phyloP scores from a whole-genome alignment of 345 rosid species.

The Anacardium occidentale region DNA sequence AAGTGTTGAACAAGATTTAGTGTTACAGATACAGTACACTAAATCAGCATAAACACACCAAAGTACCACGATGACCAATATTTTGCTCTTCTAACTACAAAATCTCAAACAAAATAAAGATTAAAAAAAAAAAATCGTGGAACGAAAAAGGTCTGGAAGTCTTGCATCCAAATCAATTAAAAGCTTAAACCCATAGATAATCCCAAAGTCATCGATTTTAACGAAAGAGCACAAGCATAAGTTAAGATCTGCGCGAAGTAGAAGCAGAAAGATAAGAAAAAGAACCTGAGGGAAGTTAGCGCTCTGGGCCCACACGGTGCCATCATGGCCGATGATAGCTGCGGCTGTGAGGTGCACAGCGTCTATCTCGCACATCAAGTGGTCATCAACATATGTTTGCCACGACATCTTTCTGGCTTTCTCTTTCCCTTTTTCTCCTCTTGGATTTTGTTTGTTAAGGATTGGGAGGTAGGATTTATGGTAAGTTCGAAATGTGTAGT shows the following conservation, averaged over 20 bases:
- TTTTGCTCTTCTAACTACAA: no score
- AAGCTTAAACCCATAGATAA: background rate
- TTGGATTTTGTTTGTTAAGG: background rate
- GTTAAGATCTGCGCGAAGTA: background rate
- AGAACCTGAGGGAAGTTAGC: slow-evolving; percentile 37
- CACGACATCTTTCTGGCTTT: slow-evolving; percentile 39
- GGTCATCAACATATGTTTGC: slow-evolving; percentile 49
- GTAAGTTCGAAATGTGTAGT: background rate
- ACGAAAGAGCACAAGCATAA: background rate
- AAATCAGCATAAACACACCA: background rate
- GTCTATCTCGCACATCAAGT: slow-evolving; percentile 49
- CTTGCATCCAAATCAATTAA: background rate
- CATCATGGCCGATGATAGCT: slow-evolving; percentile 48
- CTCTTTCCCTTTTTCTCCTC: no score
- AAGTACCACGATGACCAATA: no score
- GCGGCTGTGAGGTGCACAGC: slow-evolving; percentile 39
- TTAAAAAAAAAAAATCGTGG: background rate
- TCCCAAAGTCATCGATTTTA: background rate
- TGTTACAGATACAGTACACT: background rate
- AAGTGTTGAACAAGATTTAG: background rate
- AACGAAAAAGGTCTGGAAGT: background rate
- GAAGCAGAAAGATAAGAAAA: background rate
- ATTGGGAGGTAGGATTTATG: background rate
- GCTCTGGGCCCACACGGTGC: slow-evolving; percentile 54
- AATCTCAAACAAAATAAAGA: no score